phyloP scores from a whole-genome alignment of 177 flowering plant genomes.

The Vitis hybrid region DNA sequence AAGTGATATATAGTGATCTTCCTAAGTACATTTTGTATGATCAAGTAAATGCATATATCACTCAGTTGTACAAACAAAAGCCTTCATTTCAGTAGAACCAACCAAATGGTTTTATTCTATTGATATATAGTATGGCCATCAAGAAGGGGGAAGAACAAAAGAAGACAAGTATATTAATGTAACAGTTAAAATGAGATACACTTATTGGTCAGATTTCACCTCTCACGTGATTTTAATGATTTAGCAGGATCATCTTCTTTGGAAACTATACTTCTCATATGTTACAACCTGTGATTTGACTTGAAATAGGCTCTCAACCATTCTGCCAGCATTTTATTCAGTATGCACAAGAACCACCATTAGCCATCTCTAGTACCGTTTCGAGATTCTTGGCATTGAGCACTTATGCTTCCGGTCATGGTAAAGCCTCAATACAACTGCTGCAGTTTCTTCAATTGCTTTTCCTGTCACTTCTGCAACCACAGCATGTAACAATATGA shows the following conservation, averaged over 20 bases:
- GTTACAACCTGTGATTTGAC: neutral
- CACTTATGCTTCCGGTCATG: slow-evolving; percentile 75
- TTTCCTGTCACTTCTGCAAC: slow-evolving; percentile 87
- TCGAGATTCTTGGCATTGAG: slow-evolving; percentile 86
- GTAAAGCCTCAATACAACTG: slow-evolving; percentile 70
- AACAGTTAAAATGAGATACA: neutral
- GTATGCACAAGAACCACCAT: neutral
- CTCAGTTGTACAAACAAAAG: neutral
- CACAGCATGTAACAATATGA: slow-evolving; percentile 5
- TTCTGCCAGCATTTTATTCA: slow-evolving; percentile 1
- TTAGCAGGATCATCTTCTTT: neutral
- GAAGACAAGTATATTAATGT: neutral
- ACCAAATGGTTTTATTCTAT: neutral
- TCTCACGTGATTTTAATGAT: neutral
- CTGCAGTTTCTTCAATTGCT: slow-evolving; percentile 96
- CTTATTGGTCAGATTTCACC: no score
- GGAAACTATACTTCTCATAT: neutral
- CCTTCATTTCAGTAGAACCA: neutral
- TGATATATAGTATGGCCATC: neutral
- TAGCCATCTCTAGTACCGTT: slow-evolving; percentile 51
- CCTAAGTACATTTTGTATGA: neutral
- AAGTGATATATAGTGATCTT: no score
- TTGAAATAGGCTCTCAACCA: neutral
- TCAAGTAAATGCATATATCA: neutral
- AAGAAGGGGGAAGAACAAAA: neutral